phyloP scores from a whole-genome alignment of 305 asterid species.

The Euphrasia arctica region DNA sequence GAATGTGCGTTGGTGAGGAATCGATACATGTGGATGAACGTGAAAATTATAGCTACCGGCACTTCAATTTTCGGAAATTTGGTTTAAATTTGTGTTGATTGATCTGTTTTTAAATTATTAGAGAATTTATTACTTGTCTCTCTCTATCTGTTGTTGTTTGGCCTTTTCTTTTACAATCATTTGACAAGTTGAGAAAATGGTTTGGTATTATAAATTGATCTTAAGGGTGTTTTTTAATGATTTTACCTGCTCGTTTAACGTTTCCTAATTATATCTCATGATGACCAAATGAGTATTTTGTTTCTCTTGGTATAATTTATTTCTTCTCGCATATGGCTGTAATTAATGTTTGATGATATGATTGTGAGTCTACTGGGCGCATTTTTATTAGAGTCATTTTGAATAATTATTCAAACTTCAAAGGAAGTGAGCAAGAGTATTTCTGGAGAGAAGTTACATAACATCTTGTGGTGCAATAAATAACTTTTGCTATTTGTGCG shows the following conservation, averaged over 20 bases:
- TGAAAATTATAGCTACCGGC: slow-evolving; percentile 19
- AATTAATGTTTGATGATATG: slow-evolving; percentile 11
- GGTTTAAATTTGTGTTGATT: slow-evolving; percentile 10
- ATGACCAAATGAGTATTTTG: slow-evolving; percentile 14
- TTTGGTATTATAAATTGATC: not conserved
- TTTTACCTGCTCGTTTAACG: slow-evolving; percentile 11
- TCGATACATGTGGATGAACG: slow-evolving; percentile 16
- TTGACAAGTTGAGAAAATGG: no score
- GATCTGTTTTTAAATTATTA: slow-evolving; percentile 7
- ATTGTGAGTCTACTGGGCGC: slow-evolving; percentile 18
- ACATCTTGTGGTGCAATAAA: slow-evolving; percentile 27
- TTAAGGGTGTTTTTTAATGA: slow-evolving; percentile 13
- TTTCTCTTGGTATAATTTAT: slow-evolving; percentile 6
- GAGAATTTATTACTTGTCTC: slow-evolving; percentile 14
- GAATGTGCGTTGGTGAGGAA: slow-evolving; percentile 23
- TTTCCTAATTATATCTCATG: slow-evolving; percentile 10
- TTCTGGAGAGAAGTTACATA: slow-evolving; percentile 19
- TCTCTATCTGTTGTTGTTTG: not conserved
- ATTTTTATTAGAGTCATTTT: slow-evolving; percentile 19
- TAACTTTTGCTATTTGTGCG: slow-evolving; percentile 20
- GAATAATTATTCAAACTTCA: slow-evolving; percentile 14
- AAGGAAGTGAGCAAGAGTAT: slow-evolving; percentile 12
- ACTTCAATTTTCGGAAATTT: slow-evolving; percentile 10
- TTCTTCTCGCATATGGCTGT: slow-evolving; percentile 15
- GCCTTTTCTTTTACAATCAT: not conserved